These are phyloP conservation scores for Yamadazyma dushanensis DNA, from an alignment of 1,139 yeast genomes.

Conservation along the genomic window DNA sequence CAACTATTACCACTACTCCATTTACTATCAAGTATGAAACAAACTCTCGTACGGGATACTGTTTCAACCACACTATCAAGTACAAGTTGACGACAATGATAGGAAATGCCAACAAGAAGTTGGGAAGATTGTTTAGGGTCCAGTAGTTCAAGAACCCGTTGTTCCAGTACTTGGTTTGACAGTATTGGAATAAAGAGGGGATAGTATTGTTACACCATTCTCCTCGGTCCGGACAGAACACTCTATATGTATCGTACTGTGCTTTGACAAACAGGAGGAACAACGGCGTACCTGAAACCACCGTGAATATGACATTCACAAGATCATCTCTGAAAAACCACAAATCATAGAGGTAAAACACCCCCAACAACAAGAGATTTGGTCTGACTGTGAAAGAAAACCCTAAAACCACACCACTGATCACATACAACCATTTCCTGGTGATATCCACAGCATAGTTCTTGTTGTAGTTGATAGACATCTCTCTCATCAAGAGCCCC, in stretches of 20 bases:
- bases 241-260: constrained; percentile 53
- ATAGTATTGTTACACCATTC: constrained; percentile 69
- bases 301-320: constrained; percentile 4
- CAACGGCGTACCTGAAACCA: constrained; percentile 58
- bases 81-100: constrained; percentile 44
- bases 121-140: constrained; percentile 78
- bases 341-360: constrained; percentile 62
- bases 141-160: constrained; percentile 80
- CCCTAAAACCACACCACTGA: constrained; percentile 62
- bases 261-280: constrained; percentile 45
- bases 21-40: constrained; percentile 39
- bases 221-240: constrained; percentile 69
- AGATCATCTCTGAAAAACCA: constrained; percentile 19
- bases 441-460: constrained; percentile 6
- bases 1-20: constrained; percentile 45
- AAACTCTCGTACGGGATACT: constrained; percentile 35
- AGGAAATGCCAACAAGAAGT: constrained; percentile 79
- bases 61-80: constrained; percentile 32
- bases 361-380: constrained; percentile 73
- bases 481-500: constrained; percentile 56
- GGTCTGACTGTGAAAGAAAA: constrained; percentile 66
- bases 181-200: constrained; percentile 70
- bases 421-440: constrained; percentile 29
- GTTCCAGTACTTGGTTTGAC: constrained; percentile 84
- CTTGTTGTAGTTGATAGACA: constrained; percentile 22